Evolutionary conservation across 805 yeast species (phyloP).

Genomic region (Saccharomycopsis schoenii): DNA sequence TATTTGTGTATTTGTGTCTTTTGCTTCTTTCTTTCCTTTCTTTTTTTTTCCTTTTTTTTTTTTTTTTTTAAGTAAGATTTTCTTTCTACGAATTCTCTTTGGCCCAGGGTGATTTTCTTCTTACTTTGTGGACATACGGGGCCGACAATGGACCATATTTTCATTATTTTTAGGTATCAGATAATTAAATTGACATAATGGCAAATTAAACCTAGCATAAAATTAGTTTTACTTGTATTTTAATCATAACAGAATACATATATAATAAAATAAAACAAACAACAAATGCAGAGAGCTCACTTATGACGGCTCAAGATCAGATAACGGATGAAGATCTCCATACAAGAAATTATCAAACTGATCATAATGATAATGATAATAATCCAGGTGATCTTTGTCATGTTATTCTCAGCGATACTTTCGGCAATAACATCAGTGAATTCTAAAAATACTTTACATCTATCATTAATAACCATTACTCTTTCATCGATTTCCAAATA

Average conservation of each 20-base stretch:
- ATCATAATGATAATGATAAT: slow-evolving; percentile 73
- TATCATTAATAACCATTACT: slow-evolving; percentile 84
- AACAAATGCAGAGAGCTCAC: not conserved
- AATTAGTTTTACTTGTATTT: too few relatives aligned
- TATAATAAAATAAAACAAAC: not conserved
- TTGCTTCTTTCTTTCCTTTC: not conserved
- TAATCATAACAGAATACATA: too few relatives aligned
- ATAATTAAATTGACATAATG: not conserved
- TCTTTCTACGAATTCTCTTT: not conserved
- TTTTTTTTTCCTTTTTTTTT: not conserved
- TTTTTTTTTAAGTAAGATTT: not conserved
- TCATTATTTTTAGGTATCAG: not conserved
- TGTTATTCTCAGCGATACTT: slow-evolving; percentile 86
- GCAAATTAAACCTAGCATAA: too few relatives aligned
- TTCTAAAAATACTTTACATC: slow-evolving; percentile 89
- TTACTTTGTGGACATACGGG: not conserved
- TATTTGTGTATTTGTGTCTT: not conserved
- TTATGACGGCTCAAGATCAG: slow-evolving; percentile 24
- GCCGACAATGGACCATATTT: slow-evolving; percentile 4
- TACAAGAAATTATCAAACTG: slow-evolving; percentile 64
- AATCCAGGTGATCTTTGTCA: slow-evolving; percentile 86
- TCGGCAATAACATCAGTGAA: slow-evolving; percentile 89
- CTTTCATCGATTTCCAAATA: slow-evolving; percentile 92
- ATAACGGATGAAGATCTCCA: slow-evolving; percentile 58
- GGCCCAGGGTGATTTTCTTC: not conserved